These are phyloP conservation scores for Aspergillus biplanus DNA, from an alignment of 495 filamentous ascomycete species.

Conservation along the genomic window DNA sequence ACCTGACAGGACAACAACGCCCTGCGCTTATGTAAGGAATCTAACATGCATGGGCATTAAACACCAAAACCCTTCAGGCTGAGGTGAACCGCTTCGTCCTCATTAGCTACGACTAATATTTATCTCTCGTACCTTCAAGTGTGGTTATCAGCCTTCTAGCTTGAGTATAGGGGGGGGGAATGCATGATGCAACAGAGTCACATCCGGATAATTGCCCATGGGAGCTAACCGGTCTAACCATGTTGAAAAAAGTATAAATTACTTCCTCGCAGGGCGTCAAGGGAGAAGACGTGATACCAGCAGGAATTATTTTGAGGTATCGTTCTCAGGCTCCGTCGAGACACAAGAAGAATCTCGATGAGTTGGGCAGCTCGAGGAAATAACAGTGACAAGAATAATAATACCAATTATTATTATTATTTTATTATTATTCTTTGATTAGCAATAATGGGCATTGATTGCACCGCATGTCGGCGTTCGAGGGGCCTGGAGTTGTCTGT, in stretches of 20 bases:
- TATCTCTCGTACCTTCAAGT: background rate
- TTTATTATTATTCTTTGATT: too few species aligned
- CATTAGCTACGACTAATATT: too few species aligned
- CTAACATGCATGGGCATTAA: background rate
- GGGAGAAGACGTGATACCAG: background rate
- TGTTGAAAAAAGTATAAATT: background rate
- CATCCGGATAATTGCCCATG: background rate
- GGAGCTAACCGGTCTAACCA: background rate
- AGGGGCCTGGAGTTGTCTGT: too few species aligned
- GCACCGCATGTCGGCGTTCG: too few species aligned
- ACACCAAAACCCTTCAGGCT: too few species aligned
- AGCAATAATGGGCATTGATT: too few species aligned
- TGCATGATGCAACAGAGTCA: slow-evolving; percentile 1
- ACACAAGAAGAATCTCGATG: background rate
- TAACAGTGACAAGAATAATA: too few species aligned
- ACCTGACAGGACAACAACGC: background rate
- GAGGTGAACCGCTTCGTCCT: too few species aligned
- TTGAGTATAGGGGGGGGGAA: background rate
- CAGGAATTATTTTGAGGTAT: background rate
- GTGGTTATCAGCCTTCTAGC: background rate
- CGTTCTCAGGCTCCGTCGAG: background rate
- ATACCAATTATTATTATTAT: too few species aligned
- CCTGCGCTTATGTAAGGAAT: background rate
- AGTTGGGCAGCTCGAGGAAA: background rate
- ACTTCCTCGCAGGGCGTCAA: background rate